Base-by-base conservation (phyloP, 164 flowering plant species). In the Magnolia changhungtana region DNA sequence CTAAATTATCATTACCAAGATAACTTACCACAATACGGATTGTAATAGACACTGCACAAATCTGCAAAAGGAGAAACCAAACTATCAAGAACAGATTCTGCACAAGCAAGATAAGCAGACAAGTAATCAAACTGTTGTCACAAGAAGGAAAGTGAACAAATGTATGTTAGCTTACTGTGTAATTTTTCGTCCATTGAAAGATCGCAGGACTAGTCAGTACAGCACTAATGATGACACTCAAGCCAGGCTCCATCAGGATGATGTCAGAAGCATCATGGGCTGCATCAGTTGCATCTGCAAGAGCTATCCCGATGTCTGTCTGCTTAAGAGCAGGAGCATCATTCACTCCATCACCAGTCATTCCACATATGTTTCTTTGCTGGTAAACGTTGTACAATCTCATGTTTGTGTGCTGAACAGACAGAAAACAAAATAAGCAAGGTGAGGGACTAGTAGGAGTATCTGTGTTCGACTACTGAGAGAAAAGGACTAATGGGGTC, bases 231-330 rank as follows among this genome's bases (percentile, higher is more conserved):
- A 95, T 95, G 51, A 90, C 95, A 83, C 96, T 89, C 16, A 93
- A 90, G 7, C 97, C 97, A 77, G 97, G 97, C 82, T 95, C 95
- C 1, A 95, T 91, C 37, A 93, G 84, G 66, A 91, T 95, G 77
- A 95, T 90, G 75, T 93, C 98, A 76, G 98, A 92, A 84, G 95
- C 98, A 84, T 94, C 88, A 50, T 95, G 94, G 83, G 98, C 97
- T 49, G 98, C 97, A 86, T 93, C 98, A 80, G 96, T 91, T 66
- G 97, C 94, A 90, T 91, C 97, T 31, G 89, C 96, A 72, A 93
- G 95, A 68, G 97, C 98, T 75, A 95, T 93, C 58, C 97, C 97
- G 75, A 95, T 91, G 80, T 95, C 97, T 37, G 98, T 97, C 80
- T 91, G 93, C 79, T 92, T 91, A 67, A 95, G 89, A 68, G 96